Conservation (phyloP, 177 flowering plant genomes). For the Vitis hybrid region DNA sequence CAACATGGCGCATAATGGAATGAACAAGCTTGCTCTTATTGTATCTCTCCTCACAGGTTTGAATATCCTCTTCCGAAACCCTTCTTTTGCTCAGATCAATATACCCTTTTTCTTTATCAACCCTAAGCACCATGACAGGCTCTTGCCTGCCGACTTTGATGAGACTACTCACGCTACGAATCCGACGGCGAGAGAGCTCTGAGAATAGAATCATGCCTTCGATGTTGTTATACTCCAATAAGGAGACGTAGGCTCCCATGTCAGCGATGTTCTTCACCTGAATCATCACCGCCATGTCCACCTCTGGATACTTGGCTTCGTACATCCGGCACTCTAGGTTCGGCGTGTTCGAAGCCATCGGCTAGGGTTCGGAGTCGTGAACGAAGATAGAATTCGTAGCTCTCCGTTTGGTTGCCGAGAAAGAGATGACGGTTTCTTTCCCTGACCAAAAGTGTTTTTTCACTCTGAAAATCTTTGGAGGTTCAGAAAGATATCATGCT, state of each 20-base stretch:
- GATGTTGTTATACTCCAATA: slow-evolving; percentile 96
- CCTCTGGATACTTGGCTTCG: slow-evolving; percentile 91
- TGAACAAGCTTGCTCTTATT: slow-evolving; percentile 99
- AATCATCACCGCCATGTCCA: slow-evolving; percentile 96
- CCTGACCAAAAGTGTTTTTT: too few relatives aligned
- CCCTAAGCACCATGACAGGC: slow-evolving; percentile 98
- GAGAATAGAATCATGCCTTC: slow-evolving; percentile 98
- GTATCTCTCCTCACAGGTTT: slow-evolving; percentile 88
- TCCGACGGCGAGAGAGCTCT: slow-evolving; percentile 96
- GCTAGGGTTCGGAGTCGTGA: too few relatives aligned
- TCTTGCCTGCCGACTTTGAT: slow-evolving; percentile 95
- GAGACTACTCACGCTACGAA: slow-evolving; percentile 84
- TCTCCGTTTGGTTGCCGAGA: too few relatives aligned
- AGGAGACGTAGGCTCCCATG: slow-evolving; percentile 96
- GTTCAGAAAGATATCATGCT: too few relatives aligned
- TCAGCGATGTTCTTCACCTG: slow-evolving; percentile 97
- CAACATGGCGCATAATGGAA: slow-evolving; percentile 96
- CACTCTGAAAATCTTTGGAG: too few relatives aligned
- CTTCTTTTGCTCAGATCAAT: slow-evolving; percentile 92
- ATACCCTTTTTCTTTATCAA: slow-evolving; percentile 91
- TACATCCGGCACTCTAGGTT: slow-evolving; percentile 97
- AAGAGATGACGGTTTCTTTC: too few relatives aligned
- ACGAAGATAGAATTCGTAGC: too few relatives aligned
- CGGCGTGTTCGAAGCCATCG: slow-evolving; percentile 60
- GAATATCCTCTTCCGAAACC: slow-evolving; percentile 91